Evolutionary conservation across 2,329 filamentous ascomycete genomes (phyloP).

Genomic region (Ustulina deusta): DNA sequence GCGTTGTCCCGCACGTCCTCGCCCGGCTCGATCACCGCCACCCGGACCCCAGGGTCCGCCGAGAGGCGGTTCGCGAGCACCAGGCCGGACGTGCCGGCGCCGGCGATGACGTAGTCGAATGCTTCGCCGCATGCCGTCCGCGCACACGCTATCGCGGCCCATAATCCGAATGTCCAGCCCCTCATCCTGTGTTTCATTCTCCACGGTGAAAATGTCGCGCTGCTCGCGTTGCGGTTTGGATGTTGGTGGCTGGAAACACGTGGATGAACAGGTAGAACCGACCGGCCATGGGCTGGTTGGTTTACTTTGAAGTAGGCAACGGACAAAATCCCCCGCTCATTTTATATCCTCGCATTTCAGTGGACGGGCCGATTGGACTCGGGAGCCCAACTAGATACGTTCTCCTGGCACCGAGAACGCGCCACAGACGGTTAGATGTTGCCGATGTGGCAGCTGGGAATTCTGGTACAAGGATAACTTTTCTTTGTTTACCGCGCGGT

Average conservation of each 20-base stretch:
- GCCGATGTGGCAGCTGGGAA: too few relatives aligned
- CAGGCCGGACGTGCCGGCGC: constrained; percentile 54
- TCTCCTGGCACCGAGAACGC: background rate
- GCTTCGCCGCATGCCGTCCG: constrained; percentile 36
- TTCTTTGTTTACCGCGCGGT: too few relatives aligned
- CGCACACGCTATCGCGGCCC: constrained; percentile 15
- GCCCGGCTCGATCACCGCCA: constrained; percentile 56
- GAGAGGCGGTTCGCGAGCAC: constrained; percentile 55
- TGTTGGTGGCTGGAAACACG: too few relatives aligned
- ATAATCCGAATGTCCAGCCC: background rate
- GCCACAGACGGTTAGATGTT: too few relatives aligned
- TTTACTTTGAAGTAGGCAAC: too few relatives aligned
- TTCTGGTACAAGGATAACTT: too few relatives aligned
- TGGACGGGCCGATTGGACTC: constrained; percentile 26
- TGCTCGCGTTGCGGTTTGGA: too few relatives aligned
- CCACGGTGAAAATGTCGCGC: background rate
- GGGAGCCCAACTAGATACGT: background rate
- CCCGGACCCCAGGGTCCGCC: constrained; percentile 49
- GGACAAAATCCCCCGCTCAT: constrained; percentile 12
- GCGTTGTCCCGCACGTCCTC: constrained; percentile 52
- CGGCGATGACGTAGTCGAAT: constrained; percentile 56
- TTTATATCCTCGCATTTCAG: constrained; percentile 15
- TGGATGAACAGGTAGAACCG: background rate
- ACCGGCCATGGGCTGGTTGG: background rate
- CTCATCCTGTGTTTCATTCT: constrained; percentile 24